phyloP scores from a whole-genome alignment of 2,329 filamentous ascomycete species.

The Colletotrichum liaoningense region DNA sequence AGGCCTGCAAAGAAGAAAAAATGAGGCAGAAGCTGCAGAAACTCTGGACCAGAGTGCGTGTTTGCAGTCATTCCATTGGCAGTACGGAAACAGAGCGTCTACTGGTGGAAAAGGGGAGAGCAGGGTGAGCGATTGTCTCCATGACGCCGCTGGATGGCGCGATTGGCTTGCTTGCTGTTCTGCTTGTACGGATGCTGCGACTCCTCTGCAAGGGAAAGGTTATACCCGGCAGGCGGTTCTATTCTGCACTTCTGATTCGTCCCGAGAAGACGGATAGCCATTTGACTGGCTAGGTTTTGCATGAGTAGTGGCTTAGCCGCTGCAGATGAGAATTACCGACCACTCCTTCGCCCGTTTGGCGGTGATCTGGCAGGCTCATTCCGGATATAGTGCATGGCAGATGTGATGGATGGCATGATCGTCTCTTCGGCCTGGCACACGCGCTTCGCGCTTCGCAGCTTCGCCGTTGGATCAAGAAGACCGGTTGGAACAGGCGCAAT shows the following conservation, averaged over 20 bases:
- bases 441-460: slow-evolving; percentile 29
- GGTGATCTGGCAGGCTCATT: slow-evolving; percentile 31
- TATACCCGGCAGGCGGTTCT: slow-evolving; percentile 32
- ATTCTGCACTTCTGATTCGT: slow-evolving; percentile 31
- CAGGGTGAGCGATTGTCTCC: background rate
- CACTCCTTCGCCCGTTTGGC: slow-evolving; percentile 25
- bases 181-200: slow-evolving; percentile 13
- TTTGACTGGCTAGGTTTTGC: slow-evolving; percentile 25
- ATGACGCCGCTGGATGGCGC: slow-evolving; percentile 2
- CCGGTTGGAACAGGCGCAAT: slow-evolving; percentile 13
- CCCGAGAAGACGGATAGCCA: slow-evolving; percentile 21
- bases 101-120: slow-evolving; percentile 30
- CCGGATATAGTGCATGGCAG: slow-evolving; percentile 18
- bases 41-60: slow-evolving; percentile 2
- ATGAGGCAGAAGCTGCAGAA: slow-evolving; percentile 16
- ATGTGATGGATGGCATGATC: slow-evolving; percentile 29
- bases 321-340: slow-evolving; percentile 33
- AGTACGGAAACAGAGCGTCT: background rate
- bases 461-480: background rate
- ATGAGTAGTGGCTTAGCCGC: slow-evolving; percentile 36
- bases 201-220: slow-evolving; percentile 26
- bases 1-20: slow-evolving; percentile 20
- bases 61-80: slow-evolving; percentile 1
- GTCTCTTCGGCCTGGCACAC: slow-evolving; percentile 14
- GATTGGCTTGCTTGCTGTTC: slow-evolving; percentile 1